phyloP scores from a whole-genome alignment of 345 rosid genomes.

The Alliaria petiolata region DNA sequence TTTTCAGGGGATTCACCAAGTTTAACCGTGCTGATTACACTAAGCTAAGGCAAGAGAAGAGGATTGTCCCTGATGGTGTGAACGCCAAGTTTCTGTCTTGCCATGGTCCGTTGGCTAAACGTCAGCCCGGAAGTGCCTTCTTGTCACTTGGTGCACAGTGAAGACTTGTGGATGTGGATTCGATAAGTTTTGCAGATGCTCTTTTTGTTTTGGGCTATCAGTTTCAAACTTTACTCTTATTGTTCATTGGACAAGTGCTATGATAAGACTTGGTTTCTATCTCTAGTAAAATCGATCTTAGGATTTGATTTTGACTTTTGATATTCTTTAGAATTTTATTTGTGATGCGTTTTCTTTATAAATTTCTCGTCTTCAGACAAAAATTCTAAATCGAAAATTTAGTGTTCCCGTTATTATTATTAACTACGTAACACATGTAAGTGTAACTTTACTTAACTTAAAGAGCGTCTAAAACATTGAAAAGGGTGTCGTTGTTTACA shows the following conservation, averaged over 20 bases:
- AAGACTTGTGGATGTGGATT: not conserved
- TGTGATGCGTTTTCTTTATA: not conserved
- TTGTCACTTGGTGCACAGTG: slow-evolving; percentile 18
- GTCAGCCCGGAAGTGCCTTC: slow-evolving; percentile 41
- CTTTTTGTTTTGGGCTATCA: not conserved
- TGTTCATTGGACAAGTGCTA: not conserved
- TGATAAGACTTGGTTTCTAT: not conserved
- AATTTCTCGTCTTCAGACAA: not conserved
- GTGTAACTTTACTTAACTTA: not conserved
- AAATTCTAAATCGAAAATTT: no score
- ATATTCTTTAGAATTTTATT: not conserved
- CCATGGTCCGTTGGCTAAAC: slow-evolving; percentile 35
- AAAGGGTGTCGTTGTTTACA: not conserved
- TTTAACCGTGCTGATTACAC: slow-evolving; percentile 44
- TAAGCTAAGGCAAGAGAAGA: slow-evolving; percentile 41
- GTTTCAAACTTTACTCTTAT: not conserved
- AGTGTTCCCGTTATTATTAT: no score
- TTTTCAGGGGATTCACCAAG: slow-evolving; percentile 56
- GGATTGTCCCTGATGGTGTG: slow-evolving; percentile 50
- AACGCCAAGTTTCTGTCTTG: slow-evolving; percentile 41
- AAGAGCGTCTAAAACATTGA: not conserved
- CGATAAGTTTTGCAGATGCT: not conserved
- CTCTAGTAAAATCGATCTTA: not conserved
- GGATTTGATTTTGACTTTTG: not conserved
- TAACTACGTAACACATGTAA: no score